These are phyloP conservation scores for Immersiella caudata DNA, from an alignment of 495 filamentous ascomycete genomes.

Conservation along the genomic window DNA sequence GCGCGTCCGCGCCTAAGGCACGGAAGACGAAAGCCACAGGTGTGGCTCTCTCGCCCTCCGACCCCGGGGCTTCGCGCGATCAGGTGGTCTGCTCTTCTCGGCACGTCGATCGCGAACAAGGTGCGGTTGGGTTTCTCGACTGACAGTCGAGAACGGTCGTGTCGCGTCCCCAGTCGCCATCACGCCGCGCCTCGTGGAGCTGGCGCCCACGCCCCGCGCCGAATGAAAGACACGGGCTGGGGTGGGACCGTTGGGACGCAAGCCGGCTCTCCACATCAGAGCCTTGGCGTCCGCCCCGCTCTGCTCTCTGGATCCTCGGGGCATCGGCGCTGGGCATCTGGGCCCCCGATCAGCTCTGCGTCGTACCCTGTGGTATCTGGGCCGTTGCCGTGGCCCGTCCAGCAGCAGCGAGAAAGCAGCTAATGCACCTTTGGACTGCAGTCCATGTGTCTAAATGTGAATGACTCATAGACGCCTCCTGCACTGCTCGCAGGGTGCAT, in stretches of 20 bases:
- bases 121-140: conserved; percentile 9
- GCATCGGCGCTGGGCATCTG: conserved; percentile 1
- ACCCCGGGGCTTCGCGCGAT: conserved; percentile 15
- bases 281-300: conserved; percentile 8
- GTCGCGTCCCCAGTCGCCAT: conserved; percentile 23
- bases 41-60: conserved; percentile 20
- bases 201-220: conserved; percentile 17
- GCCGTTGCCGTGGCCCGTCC: conserved; percentile 11
- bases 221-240: conserved; percentile 18
- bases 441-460: conserved; percentile 39
- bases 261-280: conserved; percentile 14
- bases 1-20: conserved; percentile 18
- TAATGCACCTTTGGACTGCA: not conserved
- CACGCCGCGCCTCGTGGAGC: conserved; percentile 10
- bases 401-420: conserved; percentile 13
- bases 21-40: conserved; percentile 21
- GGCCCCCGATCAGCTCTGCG: not conserved
- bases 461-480: conserved; percentile 40
- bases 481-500: conserved; percentile 30
- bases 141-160: conserved; percentile 11
- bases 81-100: conserved; percentile 14
- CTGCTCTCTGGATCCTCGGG: conserved; percentile 16
- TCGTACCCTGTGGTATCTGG: conserved; percentile 15
- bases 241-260: conserved; percentile 5
- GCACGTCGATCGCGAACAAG: conserved; percentile 2